phyloP scores from a whole-genome alignment of 306 rosid species.

The Hippophae gyantsensis region DNA sequence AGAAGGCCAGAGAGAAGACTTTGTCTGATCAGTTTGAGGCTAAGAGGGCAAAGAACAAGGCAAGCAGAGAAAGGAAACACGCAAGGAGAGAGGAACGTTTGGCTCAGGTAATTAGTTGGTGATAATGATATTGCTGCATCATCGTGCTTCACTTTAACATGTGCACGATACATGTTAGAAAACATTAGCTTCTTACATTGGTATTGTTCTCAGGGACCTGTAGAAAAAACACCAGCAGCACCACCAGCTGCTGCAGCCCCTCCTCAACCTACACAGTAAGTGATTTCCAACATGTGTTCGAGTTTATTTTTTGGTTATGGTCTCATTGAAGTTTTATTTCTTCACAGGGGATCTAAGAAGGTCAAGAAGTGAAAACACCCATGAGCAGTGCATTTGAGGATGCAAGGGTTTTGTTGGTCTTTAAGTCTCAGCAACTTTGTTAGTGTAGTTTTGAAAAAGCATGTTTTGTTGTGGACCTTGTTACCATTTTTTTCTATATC shows the following conservation, averaged over 20 bases:
- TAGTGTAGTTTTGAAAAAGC: conserved; percentile 45
- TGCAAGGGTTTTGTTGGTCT: conserved; percentile 10
- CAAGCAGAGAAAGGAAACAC: conserved; percentile 75
- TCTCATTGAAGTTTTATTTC: not conserved
- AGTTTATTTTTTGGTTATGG: not conserved
- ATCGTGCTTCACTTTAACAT: not conserved
- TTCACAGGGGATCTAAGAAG: conserved; percentile 66
- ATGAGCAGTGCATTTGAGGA: conserved; percentile 15
- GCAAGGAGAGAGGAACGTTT: conserved; percentile 94
- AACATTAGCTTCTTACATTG: not conserved
- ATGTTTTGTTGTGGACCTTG: conserved; percentile 31
- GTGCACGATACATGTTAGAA: no score
- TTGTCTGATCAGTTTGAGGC: conserved; percentile 91
- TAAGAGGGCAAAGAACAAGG: conserved; percentile 93
- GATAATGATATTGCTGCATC: not conserved
- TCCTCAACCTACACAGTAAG: conserved; percentile 61
- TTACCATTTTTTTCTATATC: not conserved
- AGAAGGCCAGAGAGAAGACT: conserved; percentile 96
- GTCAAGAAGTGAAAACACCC: conserved; percentile 46
- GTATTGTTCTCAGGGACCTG: conserved; percentile 58
- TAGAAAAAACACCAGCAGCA: conserved; percentile 36
- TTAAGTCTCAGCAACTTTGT: conserved; percentile 10
- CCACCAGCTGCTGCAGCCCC: conserved; percentile 26
- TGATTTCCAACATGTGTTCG: not conserved
- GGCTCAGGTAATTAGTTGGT: conserved; percentile 45